Conservation (phyloP, 768 basidiomycete species). For the Kwoniella sp. region DNA sequence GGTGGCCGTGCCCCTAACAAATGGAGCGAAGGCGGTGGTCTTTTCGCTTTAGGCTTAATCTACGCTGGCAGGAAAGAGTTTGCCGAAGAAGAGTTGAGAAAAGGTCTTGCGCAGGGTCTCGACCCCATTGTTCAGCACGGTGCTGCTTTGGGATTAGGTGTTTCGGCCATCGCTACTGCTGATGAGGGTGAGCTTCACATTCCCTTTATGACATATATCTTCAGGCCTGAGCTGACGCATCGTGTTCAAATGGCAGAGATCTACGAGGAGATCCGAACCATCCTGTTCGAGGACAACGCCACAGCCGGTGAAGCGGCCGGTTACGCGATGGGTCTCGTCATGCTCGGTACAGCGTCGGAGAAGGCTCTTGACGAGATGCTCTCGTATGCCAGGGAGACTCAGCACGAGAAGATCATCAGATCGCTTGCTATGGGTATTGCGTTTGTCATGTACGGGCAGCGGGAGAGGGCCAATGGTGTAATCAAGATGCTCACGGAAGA, state of each 20-base stretch:
- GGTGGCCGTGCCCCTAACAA: slow-evolving; percentile 67
- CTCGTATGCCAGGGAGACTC: slow-evolving; percentile 92
- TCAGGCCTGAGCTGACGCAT: too few relatives aligned
- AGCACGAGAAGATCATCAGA: slow-evolving; percentile 98
- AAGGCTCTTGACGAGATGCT: slow-evolving; percentile 90
- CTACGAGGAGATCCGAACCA: slow-evolving; percentile 86
- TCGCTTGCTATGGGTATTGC: slow-evolving; percentile 90
- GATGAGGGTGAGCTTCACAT: slow-evolving; percentile 61
- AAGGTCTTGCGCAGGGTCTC: slow-evolving; percentile 62
- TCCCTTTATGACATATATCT: too few relatives aligned
- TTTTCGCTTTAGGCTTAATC: slow-evolving; percentile 92
- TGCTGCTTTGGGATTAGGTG: slow-evolving; percentile 93
- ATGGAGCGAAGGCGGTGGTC: slow-evolving; percentile 93
- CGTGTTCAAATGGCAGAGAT: slow-evolving; percentile 61
- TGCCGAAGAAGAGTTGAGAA: slow-evolving; percentile 76
- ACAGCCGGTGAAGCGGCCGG: slow-evolving; percentile 94
- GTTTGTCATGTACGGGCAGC: slow-evolving; percentile 87
- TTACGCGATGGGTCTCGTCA: slow-evolving; percentile 95
- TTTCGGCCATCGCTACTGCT: slow-evolving; percentile 90
- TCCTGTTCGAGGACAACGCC: slow-evolving; percentile 90
- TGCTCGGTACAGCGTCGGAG: slow-evolving; percentile 87
- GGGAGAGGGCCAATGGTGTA: slow-evolving; percentile 87
- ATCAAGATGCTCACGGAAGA: slow-evolving; percentile 77
- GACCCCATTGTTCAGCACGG: slow-evolving; percentile 93
- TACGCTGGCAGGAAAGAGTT: slow-evolving; percentile 77